Base-by-base conservation (phyloP, 2,329 filamentous ascomycete genomes). In the Talaromyces sp. region DNA sequence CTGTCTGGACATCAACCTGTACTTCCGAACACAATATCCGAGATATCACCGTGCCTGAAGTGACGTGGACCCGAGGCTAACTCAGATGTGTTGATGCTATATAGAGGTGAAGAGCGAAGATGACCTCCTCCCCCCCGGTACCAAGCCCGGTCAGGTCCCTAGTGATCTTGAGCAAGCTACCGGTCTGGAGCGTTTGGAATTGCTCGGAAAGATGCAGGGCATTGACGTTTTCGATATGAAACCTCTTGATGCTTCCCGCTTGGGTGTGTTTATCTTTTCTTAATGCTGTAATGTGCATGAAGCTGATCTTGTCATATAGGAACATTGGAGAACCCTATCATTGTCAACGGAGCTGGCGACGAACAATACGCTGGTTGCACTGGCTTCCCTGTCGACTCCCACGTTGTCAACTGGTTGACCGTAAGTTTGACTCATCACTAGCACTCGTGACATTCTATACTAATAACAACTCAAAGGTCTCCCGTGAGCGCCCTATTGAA, bases 141-240 rank as follows among this genome's bases (percentile, higher is more conserved):
- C 89, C 69, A 77, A 84, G 68, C 79, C 86, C 64, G 93, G 94
- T 73, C 89, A 88, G 74, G 81, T 99, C 66, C 91, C 94, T 66
- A 95, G 90, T 79, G 94, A 99, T 78, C 78, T 96, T 74, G 91
- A 97, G 77, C 94, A 99, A 78, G 80, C 94, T 61, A 97, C 94
- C 68, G 94, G 94, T 89, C 84, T 97, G 61, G 94, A 99, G 83
- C 92, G 94, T 85, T 85, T 99, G 68, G 94, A 99, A 80, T 94
- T 99, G 72, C 83, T 99, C 75, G 94, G 94, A 79, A 99, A 99
- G 86, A 96, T 97, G 89, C 91, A 97, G 83, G 92, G 94, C 66
- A 81, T 97, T 70, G 94, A 99, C 74, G 82, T 97, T 75, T 99
- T 99, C 81, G 92, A 99, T 80, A 96, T 97, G 94, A 88, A 86